Evolutionary conservation across 2,329 filamentous ascomycete species (phyloP).

Genomic region (Colletotrichum sp.): DNA sequence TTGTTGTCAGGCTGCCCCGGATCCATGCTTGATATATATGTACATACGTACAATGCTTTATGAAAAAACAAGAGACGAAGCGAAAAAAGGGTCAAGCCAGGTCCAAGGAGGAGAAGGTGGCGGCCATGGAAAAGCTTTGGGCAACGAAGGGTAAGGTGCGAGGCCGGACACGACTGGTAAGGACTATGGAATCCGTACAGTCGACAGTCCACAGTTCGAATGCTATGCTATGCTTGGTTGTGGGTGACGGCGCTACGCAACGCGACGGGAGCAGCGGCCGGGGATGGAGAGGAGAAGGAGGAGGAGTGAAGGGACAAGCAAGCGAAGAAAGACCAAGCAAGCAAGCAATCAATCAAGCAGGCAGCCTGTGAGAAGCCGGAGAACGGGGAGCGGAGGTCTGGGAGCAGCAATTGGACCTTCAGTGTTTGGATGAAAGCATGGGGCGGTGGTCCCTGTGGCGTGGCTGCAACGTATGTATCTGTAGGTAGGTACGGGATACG

Average conservation of each 20-base stretch:
- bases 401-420: slow-evolving; percentile 3
- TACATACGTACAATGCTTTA: slow-evolving; percentile 36
- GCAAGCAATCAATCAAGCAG: not conserved
- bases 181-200: not conserved
- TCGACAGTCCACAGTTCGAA: not conserved
- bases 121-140: slow-evolving; percentile 39
- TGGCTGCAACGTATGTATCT: not conserved
- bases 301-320: not conserved
- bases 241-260: not conserved
- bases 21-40: slow-evolving; percentile 63
- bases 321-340: not conserved
- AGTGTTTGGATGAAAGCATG: slow-evolving; percentile 20
- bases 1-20: slow-evolving; percentile 62
- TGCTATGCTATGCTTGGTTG: slow-evolving; percentile 4
- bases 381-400: not conserved
- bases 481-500: not conserved
- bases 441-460: slow-evolving; percentile 3
- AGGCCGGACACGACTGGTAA: slow-evolving; percentile 1
- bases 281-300: not conserved
- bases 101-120: slow-evolving; percentile 16
- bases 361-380: slow-evolving; percentile 19
- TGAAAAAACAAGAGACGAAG: slow-evolving; percentile 24
- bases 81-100: slow-evolving; percentile 25
- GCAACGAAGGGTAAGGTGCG: slow-evolving; percentile 23
- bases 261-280: slow-evolving; percentile 5